These are phyloP conservation scores for Flaveria floridana DNA, from an alignment of 140 eudicot genomes.

Conservation along the genomic window DNA sequence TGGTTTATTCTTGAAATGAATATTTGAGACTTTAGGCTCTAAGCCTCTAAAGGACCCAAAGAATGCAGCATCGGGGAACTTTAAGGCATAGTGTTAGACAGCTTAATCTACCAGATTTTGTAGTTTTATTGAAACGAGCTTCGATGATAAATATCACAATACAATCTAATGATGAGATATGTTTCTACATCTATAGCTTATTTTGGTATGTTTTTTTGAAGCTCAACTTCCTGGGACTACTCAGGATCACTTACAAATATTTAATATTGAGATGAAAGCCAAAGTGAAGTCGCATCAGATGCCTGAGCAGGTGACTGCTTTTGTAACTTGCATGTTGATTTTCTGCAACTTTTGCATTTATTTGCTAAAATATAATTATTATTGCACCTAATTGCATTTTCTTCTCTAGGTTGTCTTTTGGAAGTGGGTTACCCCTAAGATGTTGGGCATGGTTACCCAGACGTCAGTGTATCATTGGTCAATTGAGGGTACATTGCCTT, in stretches of 20 bases:
- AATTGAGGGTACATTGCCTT: conserved; percentile 64
- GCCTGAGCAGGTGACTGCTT: conserved; percentile 83
- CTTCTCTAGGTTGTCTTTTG: conserved; percentile 75
- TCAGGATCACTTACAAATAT: conserved; percentile 84
- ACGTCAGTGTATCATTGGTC: conserved; percentile 90
- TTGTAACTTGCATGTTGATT: background rate
- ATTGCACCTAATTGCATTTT: background rate
- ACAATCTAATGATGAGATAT: background rate
- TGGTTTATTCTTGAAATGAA: background rate
- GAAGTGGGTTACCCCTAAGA: conserved; percentile 85
- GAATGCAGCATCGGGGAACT: conserved; percentile 9
- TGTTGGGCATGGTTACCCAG: conserved; percentile 95
- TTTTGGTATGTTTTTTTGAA: conserved; percentile 29
- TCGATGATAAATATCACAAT: background rate
- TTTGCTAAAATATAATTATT: conserved; percentile 2
- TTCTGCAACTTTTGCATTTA: background rate
- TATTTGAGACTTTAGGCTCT: background rate
- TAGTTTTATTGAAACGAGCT: background rate
- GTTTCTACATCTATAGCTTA: conserved; percentile 18
- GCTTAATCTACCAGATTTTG: background rate
- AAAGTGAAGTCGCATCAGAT: conserved; percentile 89
- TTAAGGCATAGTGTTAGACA: conserved; percentile 15
- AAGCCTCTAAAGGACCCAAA: background rate
- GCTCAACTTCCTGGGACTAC: conserved; percentile 88
- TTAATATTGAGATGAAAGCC: conserved; percentile 72